These are phyloP conservation scores for Aphanomyces cochlioides DNA, from an alignment of 352 stramenopile species.

Conservation along the genomic window DNA sequence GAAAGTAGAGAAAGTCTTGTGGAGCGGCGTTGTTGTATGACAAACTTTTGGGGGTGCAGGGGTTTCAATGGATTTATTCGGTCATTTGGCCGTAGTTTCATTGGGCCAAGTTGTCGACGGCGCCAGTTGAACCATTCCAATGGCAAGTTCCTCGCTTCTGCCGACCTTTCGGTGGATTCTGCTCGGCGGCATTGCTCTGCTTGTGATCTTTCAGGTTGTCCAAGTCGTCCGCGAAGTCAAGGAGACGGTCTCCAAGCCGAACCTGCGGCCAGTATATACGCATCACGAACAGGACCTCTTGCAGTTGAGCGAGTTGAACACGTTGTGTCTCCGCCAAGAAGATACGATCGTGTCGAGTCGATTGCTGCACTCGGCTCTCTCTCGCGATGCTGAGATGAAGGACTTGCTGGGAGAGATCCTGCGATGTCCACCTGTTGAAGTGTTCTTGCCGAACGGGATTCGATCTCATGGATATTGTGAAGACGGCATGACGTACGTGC, in stretches of 20 bases:
- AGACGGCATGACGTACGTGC: background rate
- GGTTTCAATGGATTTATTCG: too few relatives aligned
- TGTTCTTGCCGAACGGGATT: conserved; percentile 8
- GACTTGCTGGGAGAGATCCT: conserved; percentile 44
- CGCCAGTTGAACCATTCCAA: too few relatives aligned
- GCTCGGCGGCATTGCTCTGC: background rate
- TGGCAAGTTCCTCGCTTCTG: too few relatives aligned
- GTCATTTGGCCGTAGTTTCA: too few relatives aligned
- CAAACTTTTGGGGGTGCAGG: too few relatives aligned
- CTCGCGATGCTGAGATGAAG: background rate
- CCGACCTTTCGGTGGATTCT: conserved; percentile 15
- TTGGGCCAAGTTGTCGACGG: too few relatives aligned
- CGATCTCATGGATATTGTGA: conserved; percentile 9
- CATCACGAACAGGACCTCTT: background rate
- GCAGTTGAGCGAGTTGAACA: conserved; percentile 9
- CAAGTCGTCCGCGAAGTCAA: background rate
- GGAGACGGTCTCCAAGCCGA: too few relatives aligned
- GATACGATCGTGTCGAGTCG: background rate
- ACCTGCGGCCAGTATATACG: too few relatives aligned
- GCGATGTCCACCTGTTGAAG: conserved; percentile 3
- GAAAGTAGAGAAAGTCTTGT: too few relatives aligned
- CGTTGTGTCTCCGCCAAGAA: background rate
- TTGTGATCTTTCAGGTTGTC: conserved; percentile 5
- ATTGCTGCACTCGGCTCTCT: background rate
- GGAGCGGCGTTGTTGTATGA: too few relatives aligned